Evolutionary conservation across 768 basidiomycete genomes (phyloP).

Genomic region (Peribolospora baueri): DNA sequence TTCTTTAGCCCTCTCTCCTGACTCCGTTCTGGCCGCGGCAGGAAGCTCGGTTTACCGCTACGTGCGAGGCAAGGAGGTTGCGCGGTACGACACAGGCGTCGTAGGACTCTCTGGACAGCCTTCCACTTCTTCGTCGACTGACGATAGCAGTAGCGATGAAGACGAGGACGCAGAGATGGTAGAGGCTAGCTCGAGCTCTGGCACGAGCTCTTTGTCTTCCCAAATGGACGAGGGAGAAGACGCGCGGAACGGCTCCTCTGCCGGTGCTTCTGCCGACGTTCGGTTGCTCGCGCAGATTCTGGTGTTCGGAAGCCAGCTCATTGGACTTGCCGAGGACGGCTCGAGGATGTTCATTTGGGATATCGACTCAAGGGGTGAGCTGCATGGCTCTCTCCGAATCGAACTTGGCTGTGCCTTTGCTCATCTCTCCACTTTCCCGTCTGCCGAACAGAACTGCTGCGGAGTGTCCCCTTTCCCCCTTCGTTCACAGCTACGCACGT

Average conservation of each 20-base stretch:
- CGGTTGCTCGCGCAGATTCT: constrained; percentile 34
- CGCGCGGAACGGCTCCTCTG: too few relatives aligned
- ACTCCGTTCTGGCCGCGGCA: constrained; percentile 59
- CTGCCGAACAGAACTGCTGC: constrained; percentile 29
- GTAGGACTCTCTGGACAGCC: too few relatives aligned
- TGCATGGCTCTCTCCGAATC: constrained; percentile 4
- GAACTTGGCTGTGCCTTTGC: constrained; percentile 1
- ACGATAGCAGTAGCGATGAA: background rate
- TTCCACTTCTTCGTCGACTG: too few relatives aligned
- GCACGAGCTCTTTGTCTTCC: too few relatives aligned
- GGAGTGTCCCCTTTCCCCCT: constrained; percentile 50
- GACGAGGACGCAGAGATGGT: too few relatives aligned
- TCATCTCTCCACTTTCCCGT: background rate
- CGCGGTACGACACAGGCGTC: constrained; percentile 16
- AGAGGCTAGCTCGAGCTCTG: too few relatives aligned
- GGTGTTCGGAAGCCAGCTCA: constrained; percentile 55
- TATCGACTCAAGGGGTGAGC: constrained; percentile 33
- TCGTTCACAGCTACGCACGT: constrained; percentile 65
- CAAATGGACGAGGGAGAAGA: too few relatives aligned
- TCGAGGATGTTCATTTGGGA: constrained; percentile 56
- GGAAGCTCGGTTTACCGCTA: constrained; percentile 51
- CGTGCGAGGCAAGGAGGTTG: constrained; percentile 58
- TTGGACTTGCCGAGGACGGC: constrained; percentile 59
- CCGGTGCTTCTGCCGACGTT: too few relatives aligned
- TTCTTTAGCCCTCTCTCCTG: constrained; percentile 54